These are phyloP conservation scores for Pleurotus djamor DNA, from an alignment of 768 basidiomycete species.

Conservation along the genomic window DNA sequence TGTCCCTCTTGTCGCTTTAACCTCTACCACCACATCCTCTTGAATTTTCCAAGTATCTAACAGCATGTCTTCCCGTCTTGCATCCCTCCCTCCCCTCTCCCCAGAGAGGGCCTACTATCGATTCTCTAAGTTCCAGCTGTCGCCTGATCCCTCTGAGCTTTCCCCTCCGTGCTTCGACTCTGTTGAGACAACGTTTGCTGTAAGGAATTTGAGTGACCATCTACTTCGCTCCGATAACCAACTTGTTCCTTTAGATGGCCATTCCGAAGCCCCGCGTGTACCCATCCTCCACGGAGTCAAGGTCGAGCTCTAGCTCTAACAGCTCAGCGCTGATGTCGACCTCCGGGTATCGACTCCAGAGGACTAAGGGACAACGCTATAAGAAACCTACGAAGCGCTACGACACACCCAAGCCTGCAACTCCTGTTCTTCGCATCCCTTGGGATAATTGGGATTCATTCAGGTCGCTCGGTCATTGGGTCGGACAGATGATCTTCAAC, in stretches of 20 bases:
- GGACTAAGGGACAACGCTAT: neutral
- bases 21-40: neutral
- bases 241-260: neutral
- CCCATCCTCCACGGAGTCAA: neutral
- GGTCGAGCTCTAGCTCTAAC: neutral
- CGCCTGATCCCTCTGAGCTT: neutral
- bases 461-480: neutral
- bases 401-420: neutral
- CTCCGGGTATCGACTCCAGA: neutral
- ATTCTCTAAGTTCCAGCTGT: neutral
- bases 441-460: neutral
- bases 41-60: neutral
- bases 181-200: neutral
- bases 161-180: neutral
- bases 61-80: neutral
- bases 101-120: neutral
- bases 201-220: neutral
- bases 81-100: neutral
- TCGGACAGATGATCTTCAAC: neutral
- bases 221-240: too few species aligned
- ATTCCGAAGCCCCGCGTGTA: neutral
- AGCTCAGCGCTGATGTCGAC: neutral
- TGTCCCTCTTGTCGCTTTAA: neutral
- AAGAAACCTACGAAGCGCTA: neutral
- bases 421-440: neutral